Conservation (phyloP, 1,284 basidiomycete genomes). For the Limonomyces culmigenus region DNA sequence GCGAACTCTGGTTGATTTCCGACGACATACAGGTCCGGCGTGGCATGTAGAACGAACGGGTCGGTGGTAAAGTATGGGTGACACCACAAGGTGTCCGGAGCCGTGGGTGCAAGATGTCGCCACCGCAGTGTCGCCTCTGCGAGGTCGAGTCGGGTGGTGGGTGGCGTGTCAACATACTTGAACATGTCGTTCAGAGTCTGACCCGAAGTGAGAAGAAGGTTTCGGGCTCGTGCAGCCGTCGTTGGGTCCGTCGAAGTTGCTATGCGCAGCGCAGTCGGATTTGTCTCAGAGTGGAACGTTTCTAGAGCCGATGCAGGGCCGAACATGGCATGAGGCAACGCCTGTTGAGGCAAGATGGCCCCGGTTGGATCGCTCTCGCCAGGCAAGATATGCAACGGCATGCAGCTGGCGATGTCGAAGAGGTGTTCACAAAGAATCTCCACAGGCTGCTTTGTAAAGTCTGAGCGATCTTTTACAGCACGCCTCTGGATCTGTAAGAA, state of each 20-base stretch:
- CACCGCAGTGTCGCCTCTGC: slow-evolving; percentile 74
- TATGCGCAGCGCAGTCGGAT: slow-evolving; percentile 36
- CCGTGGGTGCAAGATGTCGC: slow-evolving; percentile 94
- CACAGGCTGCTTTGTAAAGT: slow-evolving; percentile 64
- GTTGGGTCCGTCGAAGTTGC: slow-evolving; percentile 4
- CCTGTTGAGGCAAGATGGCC: slow-evolving; percentile 83
- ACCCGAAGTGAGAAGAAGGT: slow-evolving; percentile 72
- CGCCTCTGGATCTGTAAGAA: too few species aligned
- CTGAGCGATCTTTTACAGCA: too few species aligned
- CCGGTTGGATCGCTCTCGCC: slow-evolving; percentile 82
- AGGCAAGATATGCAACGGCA: slow-evolving; percentile 75
- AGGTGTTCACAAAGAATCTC: slow-evolving; percentile 56
- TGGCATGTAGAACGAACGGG: slow-evolving; percentile 75
- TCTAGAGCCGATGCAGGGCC: slow-evolving; percentile 46
- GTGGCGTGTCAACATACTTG: slow-evolving; percentile 70
- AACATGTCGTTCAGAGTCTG: slow-evolving; percentile 92
- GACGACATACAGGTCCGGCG: slow-evolving; percentile 84
- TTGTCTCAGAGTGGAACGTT: slow-evolving; percentile 72
- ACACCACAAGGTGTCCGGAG: slow-evolving; percentile 97
- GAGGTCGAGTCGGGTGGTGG: slow-evolving; percentile 53
- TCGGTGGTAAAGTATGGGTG: slow-evolving; percentile 84
- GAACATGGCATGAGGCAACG: slow-evolving; percentile 85
- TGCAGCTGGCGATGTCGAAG: slow-evolving; percentile 49
- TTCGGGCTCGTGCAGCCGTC: slow-evolving; percentile 17
- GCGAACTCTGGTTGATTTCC: slow-evolving; percentile 81